These are phyloP conservation scores for Chytridiales sp. DNA, from an alignment of 371 early-diverging fungal genomes.

Conservation along the genomic window DNA sequence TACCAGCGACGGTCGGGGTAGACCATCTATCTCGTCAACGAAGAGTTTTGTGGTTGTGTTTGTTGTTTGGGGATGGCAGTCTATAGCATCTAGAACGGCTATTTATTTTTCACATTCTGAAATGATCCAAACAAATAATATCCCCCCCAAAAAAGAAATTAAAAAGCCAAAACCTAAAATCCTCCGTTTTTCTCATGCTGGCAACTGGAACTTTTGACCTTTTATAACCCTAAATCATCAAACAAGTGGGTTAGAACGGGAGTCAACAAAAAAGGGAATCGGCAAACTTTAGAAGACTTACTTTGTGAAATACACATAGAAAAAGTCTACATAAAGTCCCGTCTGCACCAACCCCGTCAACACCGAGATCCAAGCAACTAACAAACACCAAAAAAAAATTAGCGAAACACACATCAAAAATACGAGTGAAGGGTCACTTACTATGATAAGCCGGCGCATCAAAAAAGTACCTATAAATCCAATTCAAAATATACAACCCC, in stretches of 20 bases:
- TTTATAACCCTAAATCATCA: slow-evolving; percentile 68
- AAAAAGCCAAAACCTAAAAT: background rate
- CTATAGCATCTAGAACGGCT: background rate
- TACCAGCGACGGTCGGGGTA: slow-evolving; percentile 30
- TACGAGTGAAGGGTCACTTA: background rate
- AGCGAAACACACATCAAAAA: slow-evolving; percentile 7
- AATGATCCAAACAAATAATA: background rate
- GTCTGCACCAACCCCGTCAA: slow-evolving; percentile 94
- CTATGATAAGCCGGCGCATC: slow-evolving; percentile 55
- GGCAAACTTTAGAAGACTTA: slow-evolving; percentile 37
- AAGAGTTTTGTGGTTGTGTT: too few relatives aligned
- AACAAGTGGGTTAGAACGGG: background rate
- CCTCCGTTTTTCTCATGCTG: slow-evolving; percentile 33
- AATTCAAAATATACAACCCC: slow-evolving; percentile 91
- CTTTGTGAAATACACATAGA: slow-evolving; percentile 94
- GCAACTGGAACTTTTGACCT: slow-evolving; percentile 67
- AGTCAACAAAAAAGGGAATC: background rate
- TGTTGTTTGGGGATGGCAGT: background rate
- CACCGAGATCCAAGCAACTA: slow-evolving; percentile 70
- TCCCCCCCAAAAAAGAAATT: background rate
- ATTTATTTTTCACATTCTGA: background rate
- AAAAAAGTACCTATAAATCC: slow-evolving; percentile 86
- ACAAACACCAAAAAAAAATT: slow-evolving; percentile 44
- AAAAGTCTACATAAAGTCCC: slow-evolving; percentile 95
- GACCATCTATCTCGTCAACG: too few relatives aligned